Evolutionary conservation across 1,139 yeast species (phyloP).

Genomic region (Lodderomyces orthopsilosis): DNA sequence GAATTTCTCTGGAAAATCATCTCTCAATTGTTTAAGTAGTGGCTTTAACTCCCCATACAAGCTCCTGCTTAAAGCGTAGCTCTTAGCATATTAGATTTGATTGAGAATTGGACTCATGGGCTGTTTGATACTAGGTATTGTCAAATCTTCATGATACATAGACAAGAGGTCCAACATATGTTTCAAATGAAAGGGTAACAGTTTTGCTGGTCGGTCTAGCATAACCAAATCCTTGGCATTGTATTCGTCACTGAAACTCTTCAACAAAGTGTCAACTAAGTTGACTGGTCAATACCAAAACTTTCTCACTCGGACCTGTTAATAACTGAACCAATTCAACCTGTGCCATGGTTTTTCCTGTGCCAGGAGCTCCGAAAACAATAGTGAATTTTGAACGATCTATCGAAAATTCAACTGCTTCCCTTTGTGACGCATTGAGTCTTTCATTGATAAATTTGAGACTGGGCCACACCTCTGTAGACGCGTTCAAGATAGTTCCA

Average conservation of each 20-base stretch:
- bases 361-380: conserved; percentile 52
- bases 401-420: conserved; percentile 40
- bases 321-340: conserved; percentile 80
- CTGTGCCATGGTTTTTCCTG: conserved; percentile 71
- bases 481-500: conserved; percentile 16
- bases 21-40: conserved; percentile 70
- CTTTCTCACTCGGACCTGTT: conserved; percentile 58
- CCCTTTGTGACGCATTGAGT: conserved; percentile 67
- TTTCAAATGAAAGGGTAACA: conserved; percentile 56
- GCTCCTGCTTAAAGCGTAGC: conserved; percentile 64
- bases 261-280: conserved; percentile 90
- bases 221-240: conserved; percentile 52
- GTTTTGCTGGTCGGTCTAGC: conserved; percentile 91
- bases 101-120: conserved; percentile 66
- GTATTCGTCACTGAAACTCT: conserved; percentile 50
- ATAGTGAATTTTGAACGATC: conserved; percentile 38
- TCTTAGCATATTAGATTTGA: conserved; percentile 62
- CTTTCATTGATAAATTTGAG: conserved; percentile 46
- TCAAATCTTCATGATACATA: conserved; percentile 46
- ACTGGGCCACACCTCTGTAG: too few species aligned
- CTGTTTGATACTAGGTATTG: conserved; percentile 62
- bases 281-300: conserved; percentile 90
- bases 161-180: conserved; percentile 79
- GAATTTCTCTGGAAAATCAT: conserved; percentile 65
- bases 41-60: conserved; percentile 69